Base-by-base conservation (phyloP, 2,329 filamentous ascomycete species). In the Colletotrichum musae region DNA sequence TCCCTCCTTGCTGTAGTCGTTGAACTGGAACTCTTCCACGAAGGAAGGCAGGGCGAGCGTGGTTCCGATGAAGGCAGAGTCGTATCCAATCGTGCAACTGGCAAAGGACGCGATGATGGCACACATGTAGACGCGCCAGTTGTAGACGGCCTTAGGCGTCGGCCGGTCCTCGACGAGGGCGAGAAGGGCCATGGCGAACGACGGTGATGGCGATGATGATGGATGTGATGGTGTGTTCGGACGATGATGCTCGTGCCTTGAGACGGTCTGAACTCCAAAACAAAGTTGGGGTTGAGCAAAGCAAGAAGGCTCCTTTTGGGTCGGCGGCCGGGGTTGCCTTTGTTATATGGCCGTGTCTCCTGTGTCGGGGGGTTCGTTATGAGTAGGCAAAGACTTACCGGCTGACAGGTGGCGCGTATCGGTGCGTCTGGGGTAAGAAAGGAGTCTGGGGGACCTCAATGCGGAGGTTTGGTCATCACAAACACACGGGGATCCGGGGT, bases 61-160 rank as follows among this genome's bases (percentile, higher is more conserved):
- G 0, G 91, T 93, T 70, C 92, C 93, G 73, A 95, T 94, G 80
- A 95, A 95, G 72, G 93, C 91, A 59, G 88, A 92, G 77, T 94
- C 92, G 70, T 87, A 88, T 66, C 86, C 87, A 63, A 89, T 88
- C 76, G 84, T 87, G 75, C 86, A 88, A 45, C 87, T 84, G 36
- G 86, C 86, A 66, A 88, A 87, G 2, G 87, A 88, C 24, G 87
- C 87, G 26, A 87, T 80, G 52, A 83, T 80, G 10, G 87, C 87
- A 72, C 83, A 88, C 32, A 79, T 75, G 74, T 89, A 89, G 66
- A 89, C 86, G 48, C 87, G 84, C 87, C 87, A 89, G 78, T 89
- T 89, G 82, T 89, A 89, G 69, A 89, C 86, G 70, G 82, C 82
- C 73, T 81, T 80, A 5, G 87, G 87, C 78, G 87, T 89, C 43